Evolutionary conservation across 1,139 yeast genomes (phyloP), one percentile per base, ranked within the genome.

Genomic region (Trichomonascaceae sp.): DNA sequence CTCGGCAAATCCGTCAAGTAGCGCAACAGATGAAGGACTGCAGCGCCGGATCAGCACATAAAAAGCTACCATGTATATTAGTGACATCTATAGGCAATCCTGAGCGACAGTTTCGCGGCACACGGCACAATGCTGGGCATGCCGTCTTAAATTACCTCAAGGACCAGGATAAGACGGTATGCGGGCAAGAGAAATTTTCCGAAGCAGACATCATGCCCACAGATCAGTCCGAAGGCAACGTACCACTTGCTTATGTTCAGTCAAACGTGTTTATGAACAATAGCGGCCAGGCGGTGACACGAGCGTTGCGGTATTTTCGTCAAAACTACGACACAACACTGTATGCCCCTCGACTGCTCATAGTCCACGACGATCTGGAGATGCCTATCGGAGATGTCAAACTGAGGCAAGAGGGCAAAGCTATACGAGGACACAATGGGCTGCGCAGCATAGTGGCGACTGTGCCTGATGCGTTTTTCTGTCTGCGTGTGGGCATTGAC

Each of bases 51-150:
- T 13, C 8, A n/a, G n/a, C 13, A 16, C 17, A 15, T 8, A 13
- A 17, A 16, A 17, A 22, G 18, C 36, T 27, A 33, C 26, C 33
- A 17, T 14, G 13, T 18, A 4, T 22, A 4, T 20, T 33, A 35
- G 8, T 37, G 22, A 37, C 76, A 4, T 79, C 89, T 0, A 60
- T 84, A 3, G 94, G 94, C 0, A 84, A 84, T 48, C 94, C 94
- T 0, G 84, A 76, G 35, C 66, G 73, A 0, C 56, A 62, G 31
- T 80, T 70, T 46, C 54, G 56, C 13, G 63, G 63, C 4, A 79
- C 93, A 0, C 62, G 93, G 31, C 95, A 84, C 50, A 81, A 76
- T 42, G 81, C 76, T 0, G 95, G 94, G 2, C 82, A 77, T 46
- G 52, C 62, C 35, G 61, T 74, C 18, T 47, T 71, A n/a, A 22